Base-by-base conservation (phyloP, 345 rosid species). In the Populus alba region DNA sequence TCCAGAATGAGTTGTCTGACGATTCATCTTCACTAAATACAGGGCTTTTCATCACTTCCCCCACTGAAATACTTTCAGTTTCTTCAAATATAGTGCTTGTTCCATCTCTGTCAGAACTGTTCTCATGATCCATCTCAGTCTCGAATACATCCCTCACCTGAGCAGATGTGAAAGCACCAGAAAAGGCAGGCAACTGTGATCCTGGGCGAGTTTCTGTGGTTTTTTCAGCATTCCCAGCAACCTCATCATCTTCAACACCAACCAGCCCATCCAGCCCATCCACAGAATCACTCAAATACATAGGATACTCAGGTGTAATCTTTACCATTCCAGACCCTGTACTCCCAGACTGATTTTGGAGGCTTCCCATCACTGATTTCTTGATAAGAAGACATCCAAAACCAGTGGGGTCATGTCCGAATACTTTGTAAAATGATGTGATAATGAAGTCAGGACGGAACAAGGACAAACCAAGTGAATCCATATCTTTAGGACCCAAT, bases 401-500 rank as follows among this genome's bases (percentile, higher is more conserved):
- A 38, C 99, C 99, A 77, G 98, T 97, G 33, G 99, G 99, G 71
- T 97, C 99, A 82, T 76, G 83, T 66, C 99, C 99, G 81, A 97
- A 97, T 20, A 97, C 99, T 80, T 97, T 88, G 75, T 94, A 97
- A 85, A 97, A 97, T 25, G 99, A 97, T 16, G 99, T 97, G 72
- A 97, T 82, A 74, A 97, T 94, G 73, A 97, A 97, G 88, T 97
- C 98, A 0, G 99, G 99, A 0, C 99, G 93, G 79, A 97, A 97
- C 84, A 97, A 83, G 47, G 99, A 97, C 82, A 97, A 80, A 35
- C 99, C 99, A 15, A 97, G 97, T 0, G 99, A 97, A 78, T 97
- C 99, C 99, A 97, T 97, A 79, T 97, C 99, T 80, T 97, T 97
- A 65, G 99, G 99, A 82, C 99, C 99, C 70, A 97, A 86, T 37